These are phyloP conservation scores for Calamus simplicifolius DNA, from an alignment of 176 grass and related monocot species.

Conservation along the genomic window DNA sequence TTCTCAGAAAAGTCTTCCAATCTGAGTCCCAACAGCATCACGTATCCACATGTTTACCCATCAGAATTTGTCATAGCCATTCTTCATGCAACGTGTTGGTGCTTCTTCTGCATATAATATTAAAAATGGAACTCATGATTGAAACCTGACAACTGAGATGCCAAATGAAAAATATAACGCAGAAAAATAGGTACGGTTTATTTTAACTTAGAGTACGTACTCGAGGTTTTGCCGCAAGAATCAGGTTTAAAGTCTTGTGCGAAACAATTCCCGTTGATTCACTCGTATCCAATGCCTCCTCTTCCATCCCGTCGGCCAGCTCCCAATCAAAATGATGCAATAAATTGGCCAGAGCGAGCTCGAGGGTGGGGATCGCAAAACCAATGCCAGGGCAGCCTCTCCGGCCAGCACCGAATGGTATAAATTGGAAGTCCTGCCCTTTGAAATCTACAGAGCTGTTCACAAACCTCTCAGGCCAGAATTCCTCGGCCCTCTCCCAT, in stretches of 20 bases:
- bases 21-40: too few species aligned
- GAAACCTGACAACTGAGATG: too few species aligned
- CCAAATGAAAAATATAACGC: too few species aligned
- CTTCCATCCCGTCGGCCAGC: conserved; percentile 19
- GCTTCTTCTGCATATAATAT: too few species aligned
- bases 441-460: not conserved
- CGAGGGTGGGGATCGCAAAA: not conserved
- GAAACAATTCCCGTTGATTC: conserved; percentile 12
- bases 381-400: conserved; percentile 22
- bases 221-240: conserved; percentile 19
- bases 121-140: too few species aligned
- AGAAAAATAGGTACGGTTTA: too few species aligned
- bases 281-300: conserved; percentile 21
- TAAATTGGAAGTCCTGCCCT: conserved; percentile 10
- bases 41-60: too few species aligned
- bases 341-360: conserved; percentile 37
- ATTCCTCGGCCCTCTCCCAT: conserved; percentile 34
- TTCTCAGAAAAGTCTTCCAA: too few species aligned
- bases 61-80: too few species aligned
- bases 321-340: conserved; percentile 42
- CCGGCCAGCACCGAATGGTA: conserved; percentile 32
- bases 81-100: too few species aligned
- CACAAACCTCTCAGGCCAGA: conserved; percentile 29
- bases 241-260: conserved; percentile 6
- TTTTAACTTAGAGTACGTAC: too few species aligned